These are phyloP conservation scores for Vicia villosa DNA, from an alignment of 306 rosid genomes.

Conservation along the genomic window DNA sequence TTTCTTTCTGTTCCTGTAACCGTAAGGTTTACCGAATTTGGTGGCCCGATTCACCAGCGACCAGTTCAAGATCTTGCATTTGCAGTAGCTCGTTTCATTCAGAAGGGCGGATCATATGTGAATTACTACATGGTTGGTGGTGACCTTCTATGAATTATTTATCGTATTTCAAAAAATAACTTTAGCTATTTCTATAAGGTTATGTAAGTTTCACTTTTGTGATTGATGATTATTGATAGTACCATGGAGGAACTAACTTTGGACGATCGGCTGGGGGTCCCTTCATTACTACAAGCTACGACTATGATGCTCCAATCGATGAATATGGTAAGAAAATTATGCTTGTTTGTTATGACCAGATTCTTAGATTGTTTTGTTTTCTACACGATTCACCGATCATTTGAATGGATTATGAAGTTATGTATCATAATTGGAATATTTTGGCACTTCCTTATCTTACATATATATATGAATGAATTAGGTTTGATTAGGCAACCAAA, in stretches of 20 bases:
- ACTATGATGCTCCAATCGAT: slow-evolving; percentile 95
- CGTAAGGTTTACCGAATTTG: slow-evolving; percentile 90
- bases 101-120: slow-evolving; percentile 79
- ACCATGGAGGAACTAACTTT: slow-evolving; percentile 97
- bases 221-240: slow-evolving; percentile 55
- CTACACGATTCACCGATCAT: slow-evolving; percentile 15
- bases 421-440: slow-evolving; percentile 1
- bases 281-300: slow-evolving; percentile 89
- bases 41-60: slow-evolving; percentile 74
- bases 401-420: slow-evolving; percentile 5
- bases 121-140: slow-evolving; percentile 97
- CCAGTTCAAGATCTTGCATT: slow-evolving; percentile 96
- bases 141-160: slow-evolving; percentile 31
- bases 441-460: slow-evolving; percentile 15
- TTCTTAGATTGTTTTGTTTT: slow-evolving; percentile 3
- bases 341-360: slow-evolving; percentile 7
- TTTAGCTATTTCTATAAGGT: neutral
- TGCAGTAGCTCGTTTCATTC: slow-evolving; percentile 94
- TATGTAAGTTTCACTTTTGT: slow-evolving; percentile 17
- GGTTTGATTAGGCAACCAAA: slow-evolving; percentile 93
- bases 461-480: slow-evolving; percentile 22
- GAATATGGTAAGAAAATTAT: slow-evolving; percentile 74
- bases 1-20: slow-evolving; percentile 2
- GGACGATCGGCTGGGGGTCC: slow-evolving; percentile 99
- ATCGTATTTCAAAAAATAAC: neutral